A percentile compares a stretch with the other conserved stretches of the same genome.
These are phyloP conservation scores for Paxillus ammoniavirescens DNA, from an alignment of 768 basidiomycete species.

Conservation along the genomic window DNA sequence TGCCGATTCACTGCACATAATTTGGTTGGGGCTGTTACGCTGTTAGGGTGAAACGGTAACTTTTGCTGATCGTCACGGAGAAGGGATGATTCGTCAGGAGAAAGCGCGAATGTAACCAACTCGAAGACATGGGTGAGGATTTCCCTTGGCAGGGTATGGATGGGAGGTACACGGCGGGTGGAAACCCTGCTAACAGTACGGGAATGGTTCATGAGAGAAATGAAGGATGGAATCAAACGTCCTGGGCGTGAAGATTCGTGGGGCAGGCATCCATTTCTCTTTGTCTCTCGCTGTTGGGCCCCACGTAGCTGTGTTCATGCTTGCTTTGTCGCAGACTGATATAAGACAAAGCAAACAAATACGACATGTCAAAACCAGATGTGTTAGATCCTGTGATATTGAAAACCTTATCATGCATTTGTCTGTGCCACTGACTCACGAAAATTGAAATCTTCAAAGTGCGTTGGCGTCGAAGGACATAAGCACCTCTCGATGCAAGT, in stretches of 20 bases:
- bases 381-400: background rate
- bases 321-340: slow-evolving; percentile 1
- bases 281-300: background rate
- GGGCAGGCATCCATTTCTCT: background rate
- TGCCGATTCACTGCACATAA: slow-evolving; percentile 48
- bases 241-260: background rate
- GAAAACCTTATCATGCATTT: too few relatives aligned
- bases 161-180: slow-evolving; percentile 17
- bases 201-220: background rate
- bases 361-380: background rate
- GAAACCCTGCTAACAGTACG: background rate
- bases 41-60: slow-evolving; percentile 37
- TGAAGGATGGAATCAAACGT: background rate
- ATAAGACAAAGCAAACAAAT: background rate
- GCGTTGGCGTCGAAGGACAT: too few relatives aligned
- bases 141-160: slow-evolving; percentile 52
- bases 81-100: slow-evolving; percentile 20
- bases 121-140: slow-evolving; percentile 56
- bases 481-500: too few relatives aligned
- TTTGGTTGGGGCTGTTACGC: slow-evolving; percentile 43
- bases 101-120: slow-evolving; percentile 39
- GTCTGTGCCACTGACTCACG: too few relatives aligned
- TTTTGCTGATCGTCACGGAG: slow-evolving; percentile 15
- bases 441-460: too few relatives aligned
- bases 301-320: background rate